Base-by-base conservation (phyloP, 208 protist genomes). In the Acanthamoeba healyi region DNA sequence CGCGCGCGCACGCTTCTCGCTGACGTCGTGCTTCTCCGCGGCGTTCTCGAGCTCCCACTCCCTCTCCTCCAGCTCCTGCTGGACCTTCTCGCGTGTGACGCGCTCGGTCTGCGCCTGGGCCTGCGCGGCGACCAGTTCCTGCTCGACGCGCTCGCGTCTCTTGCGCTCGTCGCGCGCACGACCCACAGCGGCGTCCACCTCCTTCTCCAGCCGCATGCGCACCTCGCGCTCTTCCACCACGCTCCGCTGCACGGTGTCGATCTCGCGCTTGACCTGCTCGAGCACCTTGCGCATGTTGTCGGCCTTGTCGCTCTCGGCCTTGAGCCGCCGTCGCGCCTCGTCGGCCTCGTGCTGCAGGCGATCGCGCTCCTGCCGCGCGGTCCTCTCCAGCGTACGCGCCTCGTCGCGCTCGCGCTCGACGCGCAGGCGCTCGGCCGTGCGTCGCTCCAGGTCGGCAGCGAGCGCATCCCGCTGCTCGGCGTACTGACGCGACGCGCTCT, bases 261-360 rank as follows among this genome's bases (percentile, higher is more conserved):
- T 74, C 65, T 74, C 65, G 36, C n/a, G n/a, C 65, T 74, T 74
- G 32, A 74, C 65, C 36, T 74, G 65, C 65, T 74, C 65, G 14
- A 74, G 65, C 65, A 74, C 10, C 32, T 40, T 10, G 12, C 65
- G n/a, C 65, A 40, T 74, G 65, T 29, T 19, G n/a, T 74, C 65
- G 32, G 65, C 65, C 65, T 38, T 29, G 10, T 74, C 65, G 32
- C 15, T 74, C 65, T 74, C 65, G 65, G 65, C 65, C 26, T 74
- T 74, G 65, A 74, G 65, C 26, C 65, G 65, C 6, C 65, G 65
- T 29, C 36, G 65, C n/a, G 65, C 65, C 2, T 74, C 65, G 2
- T 74, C 65, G n/a, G 65, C 65, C 26, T 74, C 32, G 32, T 74
- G 65, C n/a, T 34, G 36, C n/a, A 74, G n/a, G 5, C 65, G 65